phyloP scores from a whole-genome alignment of 202 grass and related monocot species.

The Digitaria exilis region DNA sequence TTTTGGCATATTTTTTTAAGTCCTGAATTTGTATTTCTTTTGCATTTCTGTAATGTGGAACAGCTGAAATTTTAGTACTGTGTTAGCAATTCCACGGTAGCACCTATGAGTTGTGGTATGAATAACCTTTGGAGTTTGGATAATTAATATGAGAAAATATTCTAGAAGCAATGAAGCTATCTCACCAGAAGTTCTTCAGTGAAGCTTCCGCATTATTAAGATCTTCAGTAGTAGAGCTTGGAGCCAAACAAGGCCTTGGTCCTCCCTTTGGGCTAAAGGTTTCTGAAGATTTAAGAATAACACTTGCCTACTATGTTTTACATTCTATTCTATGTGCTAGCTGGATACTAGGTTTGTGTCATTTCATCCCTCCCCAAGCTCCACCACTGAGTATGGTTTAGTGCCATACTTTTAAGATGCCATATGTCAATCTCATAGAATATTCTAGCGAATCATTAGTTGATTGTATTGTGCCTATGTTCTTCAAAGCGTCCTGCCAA shows the following conservation, averaged over 20 bases:
- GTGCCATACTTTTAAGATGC: conserved; percentile 6
- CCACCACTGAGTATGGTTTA: not conserved
- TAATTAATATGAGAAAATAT: not conserved
- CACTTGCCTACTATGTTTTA: not conserved
- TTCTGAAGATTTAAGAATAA: conserved; percentile 5
- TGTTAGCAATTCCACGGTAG: not conserved
- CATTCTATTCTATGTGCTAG: not conserved
- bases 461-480: conserved; percentile 12
- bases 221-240: not conserved
- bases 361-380: not conserved
- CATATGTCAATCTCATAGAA: not conserved
- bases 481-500: not conserved
- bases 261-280: not conserved
- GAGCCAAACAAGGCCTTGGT: not conserved
- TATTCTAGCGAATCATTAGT: not conserved
- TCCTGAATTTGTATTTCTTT: conserved; percentile 12
- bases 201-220: conserved; percentile 12
- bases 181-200: conserved; percentile 14
- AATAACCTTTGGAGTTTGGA: conserved; percentile 11
- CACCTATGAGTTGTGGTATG: conserved; percentile 16
- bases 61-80: conserved; percentile 15
- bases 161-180: conserved; percentile 22
- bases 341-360: not conserved
- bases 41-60: not conserved
- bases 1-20: conserved; percentile 10